Conservation (phyloP, 805 yeast species). For the Cyberlindnera mycetangii region DNA sequence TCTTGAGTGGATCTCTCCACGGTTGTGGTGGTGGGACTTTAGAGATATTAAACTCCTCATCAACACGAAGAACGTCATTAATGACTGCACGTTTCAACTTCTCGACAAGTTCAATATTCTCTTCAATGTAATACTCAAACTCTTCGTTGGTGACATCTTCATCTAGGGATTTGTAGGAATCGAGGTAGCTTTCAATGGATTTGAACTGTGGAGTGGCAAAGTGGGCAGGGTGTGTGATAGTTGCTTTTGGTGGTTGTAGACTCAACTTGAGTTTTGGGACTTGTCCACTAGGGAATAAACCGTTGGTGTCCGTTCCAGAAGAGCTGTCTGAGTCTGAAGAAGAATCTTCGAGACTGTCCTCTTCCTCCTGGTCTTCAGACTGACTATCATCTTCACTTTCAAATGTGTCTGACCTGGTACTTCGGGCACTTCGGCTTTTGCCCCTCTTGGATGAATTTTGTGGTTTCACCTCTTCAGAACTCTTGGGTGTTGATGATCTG, state of each 20-base stretch:
- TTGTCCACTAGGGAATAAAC: conserved; percentile 11
- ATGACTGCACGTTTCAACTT: conserved; percentile 47
- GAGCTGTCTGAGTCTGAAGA: conserved; percentile 5
- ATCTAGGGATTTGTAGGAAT: conserved; percentile 56
- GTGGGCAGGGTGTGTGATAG: conserved; percentile 61
- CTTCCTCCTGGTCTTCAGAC: conserved; percentile 3
- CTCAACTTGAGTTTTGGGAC: conserved; percentile 28
- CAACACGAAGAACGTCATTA: conserved; percentile 42
- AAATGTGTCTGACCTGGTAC: background rate
- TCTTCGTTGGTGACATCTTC: conserved; percentile 64
- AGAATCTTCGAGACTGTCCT: conserved; percentile 23
- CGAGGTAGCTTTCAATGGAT: conserved; percentile 42
- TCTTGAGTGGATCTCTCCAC: conserved; percentile 45
- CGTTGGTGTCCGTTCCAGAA: conserved; percentile 7
- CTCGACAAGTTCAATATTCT: conserved; percentile 45
- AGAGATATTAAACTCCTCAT: conserved; percentile 36
- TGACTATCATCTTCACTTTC: conserved; percentile 10
- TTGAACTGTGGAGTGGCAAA: conserved; percentile 43
- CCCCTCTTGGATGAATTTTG: background rate
- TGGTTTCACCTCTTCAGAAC: no score
- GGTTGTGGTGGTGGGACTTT: conserved; percentile 43
- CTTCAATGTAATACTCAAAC: conserved; percentile 51
- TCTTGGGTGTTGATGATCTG: background rate
- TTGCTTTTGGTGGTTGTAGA: conserved; percentile 40
- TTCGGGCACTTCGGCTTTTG: conserved; percentile 1